Base-by-base conservation (phyloP, 2,329 filamentous ascomycete genomes). In the Monilinia vaccinii-corymbosi region DNA sequence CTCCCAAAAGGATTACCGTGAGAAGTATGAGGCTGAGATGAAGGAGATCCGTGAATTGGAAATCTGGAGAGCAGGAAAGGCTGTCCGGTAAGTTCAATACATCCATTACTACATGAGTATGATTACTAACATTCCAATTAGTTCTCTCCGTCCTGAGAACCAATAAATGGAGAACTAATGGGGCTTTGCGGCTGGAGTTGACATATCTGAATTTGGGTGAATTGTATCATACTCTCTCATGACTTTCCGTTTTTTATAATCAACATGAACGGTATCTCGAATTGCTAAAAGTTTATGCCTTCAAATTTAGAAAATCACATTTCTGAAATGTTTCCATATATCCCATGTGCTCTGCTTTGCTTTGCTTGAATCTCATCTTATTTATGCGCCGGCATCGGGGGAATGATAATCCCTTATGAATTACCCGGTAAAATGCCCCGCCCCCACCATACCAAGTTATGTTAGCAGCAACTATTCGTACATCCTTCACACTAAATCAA, bases 21-120 rank as follows among this genome's bases (percentile, higher is more conserved):
- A 96, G 83, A 91, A 89, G 80, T 99, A 92, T 78, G 91, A 97
- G 85, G 85, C 90, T 74, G 94, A 99, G 88, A 89, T 99, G 86
- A 82, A 96, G 81, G 94, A 97, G 82, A 97, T 99, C 81, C 89
- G 93, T 73, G 84, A 91, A 74, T 81, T 99, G 73, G 94, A 99
- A 85, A 99, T 99, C 85, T 99, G 94, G 94, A 86, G 89, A 74
- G 94, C 94, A 67, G 94, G 94, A 77, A 97, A 97, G 87, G 90
- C 94, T 71, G 94, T 99, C 72, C 88, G 93, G 82, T 87, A 79
- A 73, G 82, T 77, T 32, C 47, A 50, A 14, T 32, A 31, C 21
- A 38, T 28, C 16, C 36, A 57, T 48, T 53, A 49, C 13, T 46
- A n/a, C 16, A 51, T 34, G 18, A 48, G 58, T 38, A 40, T 56